These are phyloP conservation scores for Priceomyces castillae DNA, from an alignment of 805 yeast species.

Conservation along the genomic window DNA sequence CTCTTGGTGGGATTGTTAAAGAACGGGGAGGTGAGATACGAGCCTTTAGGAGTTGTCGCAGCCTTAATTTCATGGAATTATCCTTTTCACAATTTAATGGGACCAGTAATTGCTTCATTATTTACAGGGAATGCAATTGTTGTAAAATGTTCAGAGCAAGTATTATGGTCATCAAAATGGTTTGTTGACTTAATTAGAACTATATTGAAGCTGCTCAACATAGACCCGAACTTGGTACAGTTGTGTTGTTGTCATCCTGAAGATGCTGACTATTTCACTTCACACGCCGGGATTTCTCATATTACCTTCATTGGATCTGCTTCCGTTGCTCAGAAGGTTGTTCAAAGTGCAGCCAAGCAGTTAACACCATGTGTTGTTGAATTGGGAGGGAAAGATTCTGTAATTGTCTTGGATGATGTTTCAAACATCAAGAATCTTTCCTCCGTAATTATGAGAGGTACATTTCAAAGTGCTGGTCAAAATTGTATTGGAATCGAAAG, in stretches of 20 bases:
- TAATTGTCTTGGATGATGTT: constrained; percentile 80
- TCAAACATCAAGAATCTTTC: constrained; percentile 51
- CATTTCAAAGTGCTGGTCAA: constrained; percentile 97
- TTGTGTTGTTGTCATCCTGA: constrained; percentile 86
- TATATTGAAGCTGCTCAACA: constrained; percentile 70
- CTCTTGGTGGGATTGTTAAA: constrained; percentile 78
- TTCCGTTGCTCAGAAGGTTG: constrained; percentile 88
- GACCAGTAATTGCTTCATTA: constrained; percentile 85
- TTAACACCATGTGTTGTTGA: constrained; percentile 95
- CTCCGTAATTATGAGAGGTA: constrained; percentile 87
- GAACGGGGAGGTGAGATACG: constrained; percentile 89
- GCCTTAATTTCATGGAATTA: constrained; percentile 97
- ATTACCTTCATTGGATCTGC: constrained; percentile 95
- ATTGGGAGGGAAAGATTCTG: constrained; percentile 94
- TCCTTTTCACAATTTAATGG: constrained; percentile 91
- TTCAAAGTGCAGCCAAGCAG: constrained; percentile 76
- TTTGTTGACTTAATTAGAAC: constrained; percentile 69
- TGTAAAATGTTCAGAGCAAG: constrained; percentile 93
- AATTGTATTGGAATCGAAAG: constrained; percentile 98
- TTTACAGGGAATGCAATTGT: constrained; percentile 91
- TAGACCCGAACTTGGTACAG: constrained; percentile 81
- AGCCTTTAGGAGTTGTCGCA: constrained; percentile 85
- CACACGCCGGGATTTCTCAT: constrained; percentile 80
- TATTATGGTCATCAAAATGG: constrained; percentile 88
- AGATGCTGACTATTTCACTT: constrained; percentile 80